Base-by-base conservation (phyloP, 2,329 filamentous ascomycete species). In the Ploettnerulaceae sp. region DNA sequence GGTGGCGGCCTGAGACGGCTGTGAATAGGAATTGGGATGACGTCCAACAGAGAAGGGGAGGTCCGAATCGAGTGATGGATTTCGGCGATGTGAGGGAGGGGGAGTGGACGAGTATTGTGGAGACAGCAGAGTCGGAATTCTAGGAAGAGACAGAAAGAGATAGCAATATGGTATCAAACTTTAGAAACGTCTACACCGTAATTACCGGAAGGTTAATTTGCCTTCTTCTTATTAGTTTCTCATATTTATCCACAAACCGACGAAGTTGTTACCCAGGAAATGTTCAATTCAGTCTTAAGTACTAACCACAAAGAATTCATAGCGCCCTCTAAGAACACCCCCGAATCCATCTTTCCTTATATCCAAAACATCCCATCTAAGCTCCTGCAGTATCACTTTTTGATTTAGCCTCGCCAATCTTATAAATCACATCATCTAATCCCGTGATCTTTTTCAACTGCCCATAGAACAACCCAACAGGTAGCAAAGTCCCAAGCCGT, bases 1-100 rank as follows among this genome's bases (percentile, higher is more conserved):
- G 70, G 39, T 78, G 75, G 74, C 62, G 75, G 40, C 73, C 74
- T 0, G 73, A 77, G 57, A 73, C 66, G 1, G 72, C 72, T 6
- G 59, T 69, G 1, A 48, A 61, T 7, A 64, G 72, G 20, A 62
- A 75, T 53, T 75, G 68, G 71, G 66, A 65, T 53, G 66, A 70
- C 61, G 67, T 71, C 2, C 74, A 76, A 57, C 67, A 67, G 8
- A 63, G 74, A 9, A 71, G 69, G 53, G 74, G 73, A 2, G 73
- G 69, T 6, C 66, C 67, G 18, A 67, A 70, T 25, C 66, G 64
- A 40, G 66, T 76, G 1, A 73, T 75, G 69, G 68, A 76, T 56
- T 69, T 77, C 46, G 65, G 65, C 20, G 57, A 68, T 24, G 60
- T 71, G 18, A 63, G n/a, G n/a, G n/a, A n/a, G n/a, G n/a, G 62